Base-by-base conservation (phyloP, 306 rosid genomes). In the Hylodesmum podocarpum region DNA sequence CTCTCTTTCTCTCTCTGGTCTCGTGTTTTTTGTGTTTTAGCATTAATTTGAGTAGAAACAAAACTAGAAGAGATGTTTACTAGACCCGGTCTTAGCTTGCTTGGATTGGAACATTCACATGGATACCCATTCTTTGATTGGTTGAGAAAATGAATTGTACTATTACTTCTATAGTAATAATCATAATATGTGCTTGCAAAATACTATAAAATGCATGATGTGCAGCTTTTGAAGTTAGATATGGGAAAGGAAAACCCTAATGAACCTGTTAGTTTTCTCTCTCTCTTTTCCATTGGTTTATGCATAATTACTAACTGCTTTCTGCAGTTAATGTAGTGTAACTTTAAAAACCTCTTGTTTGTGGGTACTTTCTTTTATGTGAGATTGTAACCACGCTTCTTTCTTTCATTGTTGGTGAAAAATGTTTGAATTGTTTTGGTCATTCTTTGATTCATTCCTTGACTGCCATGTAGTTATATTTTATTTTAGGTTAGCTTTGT, bases 231-330 rank as follows among this genome's bases (percentile, higher is more conserved):
- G 5, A 57, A 57, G 36, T 14, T 41, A 21, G 31, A 21, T 2
- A 46, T 33, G 39, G 28, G 16, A 33, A 40, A 31, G 50, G 49
- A 51, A 75, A 75, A 81, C 81, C 84, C 81, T 81, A 76, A 69
- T 22, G 14, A 81, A 51, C 24, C n/a, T n/a, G 6, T 7, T 0
- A 3, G 29, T 1, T 2, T 34, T 28, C 70, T 58, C 58, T 44
- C 37, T 25, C 66, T 13, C 28, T 64, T 19, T 43, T 44, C 29
- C 15, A 1, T 66, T 82, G 58, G 83, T 34, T 66, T 73, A 12
- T 77, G 67, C 51, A 41, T 4, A 40, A 73, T 67, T 66, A 68
- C n/a, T 59, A 1, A 29, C 73, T 59, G 59, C 67, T 37, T 21
- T 65, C 63, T 80, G 73, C 82, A 29, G 80, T 71, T 61, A 57